Percentiles rank a stretch among this genome's conserved stretches.
phyloP scores from a whole-genome alignment of 129 eudicot species.

The Lactuca saligna region DNA sequence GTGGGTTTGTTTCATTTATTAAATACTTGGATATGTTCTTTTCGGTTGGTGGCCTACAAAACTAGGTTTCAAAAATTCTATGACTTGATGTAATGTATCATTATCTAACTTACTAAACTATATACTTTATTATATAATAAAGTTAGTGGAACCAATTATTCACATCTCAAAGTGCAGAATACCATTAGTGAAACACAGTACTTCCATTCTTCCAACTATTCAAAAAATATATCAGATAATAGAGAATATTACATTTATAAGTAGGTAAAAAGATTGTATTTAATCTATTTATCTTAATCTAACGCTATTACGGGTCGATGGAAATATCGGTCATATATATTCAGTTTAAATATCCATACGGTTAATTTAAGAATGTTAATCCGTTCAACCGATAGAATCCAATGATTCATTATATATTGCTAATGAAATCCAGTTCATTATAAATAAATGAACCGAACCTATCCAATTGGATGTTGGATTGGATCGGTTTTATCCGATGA shows the following conservation, averaged over 20 bases:
- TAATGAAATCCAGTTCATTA: too few relatives aligned
- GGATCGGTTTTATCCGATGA: too few relatives aligned
- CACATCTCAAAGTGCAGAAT: slow-evolving; percentile 20
- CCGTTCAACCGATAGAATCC: too few relatives aligned
- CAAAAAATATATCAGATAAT: background rate
- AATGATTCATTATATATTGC: too few relatives aligned
- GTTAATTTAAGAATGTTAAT: too few relatives aligned
- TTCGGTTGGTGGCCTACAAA: slow-evolving; percentile 59
- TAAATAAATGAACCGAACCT: too few relatives aligned
- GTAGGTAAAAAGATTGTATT: background rate
- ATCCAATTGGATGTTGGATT: too few relatives aligned
- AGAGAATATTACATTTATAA: background rate
- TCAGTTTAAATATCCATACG: too few relatives aligned
- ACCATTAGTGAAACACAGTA: slow-evolving; percentile 28
- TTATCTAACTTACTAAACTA: slow-evolving; percentile 16
- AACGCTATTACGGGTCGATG: too few relatives aligned
- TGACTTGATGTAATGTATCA: slow-evolving; percentile 30
- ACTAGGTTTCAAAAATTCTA: slow-evolving; percentile 55
- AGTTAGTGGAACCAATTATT: slow-evolving; percentile 83
- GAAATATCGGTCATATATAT: too few relatives aligned
- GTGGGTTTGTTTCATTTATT: slow-evolving; percentile 6
- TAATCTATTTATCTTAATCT: too few relatives aligned
- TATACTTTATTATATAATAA: slow-evolving; percentile 17
- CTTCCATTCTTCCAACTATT: slow-evolving; percentile 18
- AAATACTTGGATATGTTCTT: slow-evolving; percentile 7